phyloP scores from a whole-genome alignment of 2,329 filamentous ascomycete species.

The Colletotrichum tropicale region DNA sequence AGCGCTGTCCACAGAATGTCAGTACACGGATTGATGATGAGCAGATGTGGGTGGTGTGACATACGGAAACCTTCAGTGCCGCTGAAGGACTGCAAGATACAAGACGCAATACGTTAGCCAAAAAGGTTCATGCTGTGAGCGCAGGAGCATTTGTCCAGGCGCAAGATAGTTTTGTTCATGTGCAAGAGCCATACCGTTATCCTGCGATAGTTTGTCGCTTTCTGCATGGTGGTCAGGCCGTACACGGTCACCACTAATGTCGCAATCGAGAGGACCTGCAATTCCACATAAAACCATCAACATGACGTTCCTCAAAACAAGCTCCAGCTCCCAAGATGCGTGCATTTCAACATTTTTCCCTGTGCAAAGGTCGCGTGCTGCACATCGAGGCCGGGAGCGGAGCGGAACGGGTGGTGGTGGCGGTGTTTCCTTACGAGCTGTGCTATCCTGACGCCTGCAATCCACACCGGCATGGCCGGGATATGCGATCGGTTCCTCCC shows the following conservation, averaged over 20 bases:
- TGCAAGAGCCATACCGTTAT: slow-evolving; percentile 19
- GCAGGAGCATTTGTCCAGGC: background rate
- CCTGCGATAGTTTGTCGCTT: slow-evolving; percentile 20
- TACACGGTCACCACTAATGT: slow-evolving; percentile 20
- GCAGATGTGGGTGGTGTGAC: background rate
- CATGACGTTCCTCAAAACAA: background rate
- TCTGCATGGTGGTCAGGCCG: slow-evolving; percentile 20
- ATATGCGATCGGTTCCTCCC: slow-evolving; percentile 20
- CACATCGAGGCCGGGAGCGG: background rate
- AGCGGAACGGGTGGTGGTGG: too few relatives aligned
- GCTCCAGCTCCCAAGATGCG: background rate
- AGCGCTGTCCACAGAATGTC: slow-evolving; percentile 6
- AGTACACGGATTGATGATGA: background rate
- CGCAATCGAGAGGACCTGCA: slow-evolving; percentile 16
- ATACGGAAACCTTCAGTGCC: slow-evolving; percentile 23
- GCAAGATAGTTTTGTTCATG: background rate
- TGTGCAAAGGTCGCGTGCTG: background rate
- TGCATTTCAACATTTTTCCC: background rate
- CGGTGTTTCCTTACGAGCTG: slow-evolving; percentile 18
- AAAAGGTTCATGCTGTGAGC: background rate
- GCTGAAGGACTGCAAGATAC: slow-evolving; percentile 13
- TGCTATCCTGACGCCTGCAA: slow-evolving; percentile 14
- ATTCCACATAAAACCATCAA: background rate
- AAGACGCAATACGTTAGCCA: slow-evolving; percentile 3
- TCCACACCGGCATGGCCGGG: slow-evolving; percentile 23